These are phyloP conservation scores for Kockiozyma suomiensis DNA, from an alignment of 805 yeast species.

Conservation along the genomic window DNA sequence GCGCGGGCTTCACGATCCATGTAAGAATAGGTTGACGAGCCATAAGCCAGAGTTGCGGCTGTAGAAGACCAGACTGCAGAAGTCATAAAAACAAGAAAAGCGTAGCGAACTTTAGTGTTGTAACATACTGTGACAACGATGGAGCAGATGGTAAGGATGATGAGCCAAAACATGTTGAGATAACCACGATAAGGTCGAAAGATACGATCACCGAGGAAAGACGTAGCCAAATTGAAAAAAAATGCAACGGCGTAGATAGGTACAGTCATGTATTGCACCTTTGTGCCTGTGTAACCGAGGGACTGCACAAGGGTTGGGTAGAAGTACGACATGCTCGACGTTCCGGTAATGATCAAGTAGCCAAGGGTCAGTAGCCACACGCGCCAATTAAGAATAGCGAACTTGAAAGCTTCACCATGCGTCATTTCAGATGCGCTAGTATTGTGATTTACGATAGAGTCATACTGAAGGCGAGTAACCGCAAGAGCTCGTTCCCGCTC, in stretches of 20 bases:
- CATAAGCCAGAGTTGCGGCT: conserved; percentile 21
- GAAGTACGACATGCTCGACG: conserved; percentile 21
- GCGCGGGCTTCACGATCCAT: conserved; percentile 30
- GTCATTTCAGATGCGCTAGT: neutral
- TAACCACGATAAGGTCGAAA: conserved; percentile 20
- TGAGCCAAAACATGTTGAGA: conserved; percentile 8
- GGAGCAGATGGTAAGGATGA: conserved; percentile 11
- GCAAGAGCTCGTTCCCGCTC: conserved; percentile 18
- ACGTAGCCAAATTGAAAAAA: conserved; percentile 7
- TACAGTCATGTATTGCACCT: conserved; percentile 77
- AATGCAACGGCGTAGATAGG: conserved; percentile 67
- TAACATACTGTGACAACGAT: conserved; percentile 6
- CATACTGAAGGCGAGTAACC: conserved; percentile 22
- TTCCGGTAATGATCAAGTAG: conserved; percentile 11
- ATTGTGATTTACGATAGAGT: conserved; percentile 4
- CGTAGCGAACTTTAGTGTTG: conserved; percentile 19
- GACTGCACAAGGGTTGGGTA: conserved; percentile 18
- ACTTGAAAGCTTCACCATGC: conserved; percentile 13
- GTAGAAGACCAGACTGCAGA: conserved; percentile 23
- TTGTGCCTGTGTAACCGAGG: conserved; percentile 56
- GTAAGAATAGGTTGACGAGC: conserved; percentile 17
- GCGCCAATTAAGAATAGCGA: conserved; percentile 14
- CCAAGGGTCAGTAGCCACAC: conserved; percentile 21
- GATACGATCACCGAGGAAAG: conserved; percentile 17
- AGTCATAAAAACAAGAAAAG: conserved; percentile 18